Evolutionary conservation across 306 rosid genomes (phyloP).

Genomic region (Lathyrus aphaca): DNA sequence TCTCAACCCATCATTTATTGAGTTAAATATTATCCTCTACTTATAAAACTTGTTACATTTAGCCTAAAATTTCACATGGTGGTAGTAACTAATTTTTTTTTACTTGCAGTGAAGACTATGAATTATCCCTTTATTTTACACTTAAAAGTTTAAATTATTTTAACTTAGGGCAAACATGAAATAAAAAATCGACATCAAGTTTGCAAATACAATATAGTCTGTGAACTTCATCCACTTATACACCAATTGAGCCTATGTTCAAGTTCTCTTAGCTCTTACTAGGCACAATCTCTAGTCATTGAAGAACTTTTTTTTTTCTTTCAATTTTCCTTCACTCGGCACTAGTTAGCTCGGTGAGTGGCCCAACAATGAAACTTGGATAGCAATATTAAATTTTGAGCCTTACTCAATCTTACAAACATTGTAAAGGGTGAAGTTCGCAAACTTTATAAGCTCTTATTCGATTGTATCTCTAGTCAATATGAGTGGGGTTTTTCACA

Average conservation of each 20-base stretch:
- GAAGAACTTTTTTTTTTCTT: neutral
- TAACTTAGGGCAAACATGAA: neutral
- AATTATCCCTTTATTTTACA: neutral
- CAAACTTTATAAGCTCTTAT: neutral
- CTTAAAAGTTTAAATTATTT: neutral
- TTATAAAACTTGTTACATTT: conserved; percentile 30
- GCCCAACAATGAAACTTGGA: neutral
- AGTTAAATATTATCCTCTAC: neutral
- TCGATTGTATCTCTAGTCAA: neutral
- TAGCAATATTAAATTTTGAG: neutral
- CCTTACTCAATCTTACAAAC: neutral
- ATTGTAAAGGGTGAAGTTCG: neutral
- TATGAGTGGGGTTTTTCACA: neutral
- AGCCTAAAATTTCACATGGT: conserved; percentile 15
- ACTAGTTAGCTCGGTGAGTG: neutral
- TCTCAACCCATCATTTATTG: conserved; percentile 10
- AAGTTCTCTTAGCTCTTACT: neutral
- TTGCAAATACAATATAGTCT: conserved; percentile 19
- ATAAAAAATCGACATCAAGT: conserved; percentile 9
- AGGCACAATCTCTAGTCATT: neutral
- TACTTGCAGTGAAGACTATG: conserved; percentile 2
- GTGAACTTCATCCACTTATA: neutral
- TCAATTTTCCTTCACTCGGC: neutral
- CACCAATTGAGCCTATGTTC: conserved; percentile 1
- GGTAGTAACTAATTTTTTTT: neutral